Percentiles rank a stretch among this genome's conserved stretches.
Evolutionary conservation across 805 yeast species (phyloP).

Genomic region (Starmerella riodocensis): DNA sequence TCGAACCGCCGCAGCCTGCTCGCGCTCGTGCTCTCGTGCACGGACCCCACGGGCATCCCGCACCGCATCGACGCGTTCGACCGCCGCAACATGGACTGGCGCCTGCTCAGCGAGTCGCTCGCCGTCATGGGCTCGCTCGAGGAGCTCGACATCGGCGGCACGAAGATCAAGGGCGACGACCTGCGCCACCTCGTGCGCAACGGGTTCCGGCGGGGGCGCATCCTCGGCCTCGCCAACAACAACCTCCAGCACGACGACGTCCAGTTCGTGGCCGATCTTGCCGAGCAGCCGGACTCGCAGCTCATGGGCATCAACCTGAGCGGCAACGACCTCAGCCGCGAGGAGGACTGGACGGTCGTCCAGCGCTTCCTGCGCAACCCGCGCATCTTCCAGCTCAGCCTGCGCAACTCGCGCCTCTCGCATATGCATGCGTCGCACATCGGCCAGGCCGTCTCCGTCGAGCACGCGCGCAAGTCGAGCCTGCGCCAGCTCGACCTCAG

Average conservation of each 20-base stretch:
- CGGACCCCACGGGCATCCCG: slow-evolving; percentile 18
- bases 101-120: slow-evolving; percentile 55
- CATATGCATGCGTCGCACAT: slow-evolving; percentile 9
- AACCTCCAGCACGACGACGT: slow-evolving; percentile 50
- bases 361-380: slow-evolving; percentile 25
- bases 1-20: slow-evolving; percentile 34
- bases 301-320: slow-evolving; percentile 71
- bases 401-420: slow-evolving; percentile 15
- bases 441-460: slow-evolving; percentile 30
- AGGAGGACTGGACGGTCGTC: slow-evolving; percentile 18
- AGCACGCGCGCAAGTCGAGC: slow-evolving; percentile 38
- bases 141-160: slow-evolving; percentile 67
- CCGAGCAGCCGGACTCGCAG: slow-evolving; percentile 31
- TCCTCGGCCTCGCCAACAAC: slow-evolving; percentile 68
- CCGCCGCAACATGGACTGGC: slow-evolving; percentile 76
- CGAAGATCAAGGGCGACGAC: slow-evolving; percentile 41
- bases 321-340: slow-evolving; percentile 47
- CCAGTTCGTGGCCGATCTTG: slow-evolving; percentile 45
- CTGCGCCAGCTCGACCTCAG: slow-evolving; percentile 67
- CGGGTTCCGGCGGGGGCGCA: slow-evolving; percentile 45
- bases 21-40: slow-evolving; percentile 24
- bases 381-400: slow-evolving; percentile 50
- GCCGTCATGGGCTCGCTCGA: slow-evolving; percentile 61
- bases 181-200: slow-evolving; percentile 42
- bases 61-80: slow-evolving; percentile 24